These are phyloP conservation scores for Entomophthora muscae DNA, from an alignment of 371 early-diverging fungal genomes.

Conservation along the genomic window DNA sequence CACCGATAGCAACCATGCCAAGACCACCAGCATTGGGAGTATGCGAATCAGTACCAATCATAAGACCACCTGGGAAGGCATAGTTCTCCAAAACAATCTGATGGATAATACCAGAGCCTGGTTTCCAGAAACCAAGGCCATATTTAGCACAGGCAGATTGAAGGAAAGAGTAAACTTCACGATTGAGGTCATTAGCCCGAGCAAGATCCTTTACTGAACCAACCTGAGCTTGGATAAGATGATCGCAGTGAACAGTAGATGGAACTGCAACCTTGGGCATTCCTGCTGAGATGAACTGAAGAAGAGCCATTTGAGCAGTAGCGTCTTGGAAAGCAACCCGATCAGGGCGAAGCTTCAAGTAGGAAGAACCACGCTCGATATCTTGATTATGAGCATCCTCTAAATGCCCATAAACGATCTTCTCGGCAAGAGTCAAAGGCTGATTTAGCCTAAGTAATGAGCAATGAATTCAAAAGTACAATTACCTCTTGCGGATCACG, in stretches of 20 bases:
- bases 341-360: constrained; percentile 82
- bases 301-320: constrained; percentile 90
- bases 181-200: constrained; percentile 72
- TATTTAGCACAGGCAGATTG: constrained; percentile 75
- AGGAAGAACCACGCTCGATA: constrained; percentile 64
- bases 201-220: constrained; percentile 71
- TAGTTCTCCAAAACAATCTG: constrained; percentile 96
- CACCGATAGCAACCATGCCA: constrained; percentile 84
- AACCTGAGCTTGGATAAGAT: constrained; percentile 83
- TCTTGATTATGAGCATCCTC: constrained; percentile 72
- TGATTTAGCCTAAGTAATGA: constrained; percentile 38
- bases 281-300: constrained; percentile 93
- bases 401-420: constrained; percentile 88
- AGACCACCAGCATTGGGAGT: constrained; percentile 73
- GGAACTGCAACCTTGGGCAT: constrained; percentile 77
- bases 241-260: constrained; percentile 91
- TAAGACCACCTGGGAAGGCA: constrained; percentile 92
- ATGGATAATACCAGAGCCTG: constrained; percentile 95
- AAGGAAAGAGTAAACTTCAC: constrained; percentile 90
- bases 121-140: constrained; percentile 90
- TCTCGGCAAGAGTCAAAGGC: constrained; percentile 82
- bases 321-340: constrained; percentile 96
- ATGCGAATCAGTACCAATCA: constrained; percentile 88
- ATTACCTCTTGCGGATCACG: constrained; percentile 70
- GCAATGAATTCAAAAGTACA: constrained; percentile 1